Evolutionary conservation across 306 rosid species (phyloP), one percentile per base, ranked within the genome.

Genomic region (Acacia confusa): DNA sequence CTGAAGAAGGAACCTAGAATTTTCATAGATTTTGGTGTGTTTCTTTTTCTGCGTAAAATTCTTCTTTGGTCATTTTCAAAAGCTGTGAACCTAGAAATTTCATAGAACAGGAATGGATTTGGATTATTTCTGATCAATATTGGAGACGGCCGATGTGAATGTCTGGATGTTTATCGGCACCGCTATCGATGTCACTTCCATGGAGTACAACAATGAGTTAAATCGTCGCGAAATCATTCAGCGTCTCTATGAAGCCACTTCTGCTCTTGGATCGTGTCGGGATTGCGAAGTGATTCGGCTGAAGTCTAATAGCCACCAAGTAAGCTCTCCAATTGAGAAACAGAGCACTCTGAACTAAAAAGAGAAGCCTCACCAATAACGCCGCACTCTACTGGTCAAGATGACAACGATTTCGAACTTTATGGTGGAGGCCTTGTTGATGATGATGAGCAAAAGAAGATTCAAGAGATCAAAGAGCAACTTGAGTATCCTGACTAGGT

Each of bases 401-500:
- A 79, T 3, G 82, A 76, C 27, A 87, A 58, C 24, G 89, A 86
- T 11, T 17, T 87, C 57, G 98, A 93, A 85, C 97, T 93, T 13
- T 91, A 80, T n/a, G n/a, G n/a, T 25, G 97, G 84, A 10, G 97
- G 94, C 3, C 82, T 92, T 89, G 87, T 95, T 44, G 97, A 95
- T 5, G n/a, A n/a, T n/a, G 97, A 91, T 68, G 97, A 93, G 66
- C 97, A 90, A 79, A 95, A 86, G 91, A 93, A 83, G 86, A 86
- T 95, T 88, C 87, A 92, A 14, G 99, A 92, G 50, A 92, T 95
- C 38, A 95, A 91, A 82, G 97, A 91, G 57, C 96, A 84, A 43
- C 94, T 95, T 57, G 98, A 95, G 86, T 95, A 88, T 14, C 90
- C 88, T 72, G 85, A 82, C 36, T 97, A 87, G 98, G 99, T 93